These are phyloP conservation scores for Sarcodon aspratus DNA, from an alignment of 768 basidiomycete genomes.

Conservation along the genomic window DNA sequence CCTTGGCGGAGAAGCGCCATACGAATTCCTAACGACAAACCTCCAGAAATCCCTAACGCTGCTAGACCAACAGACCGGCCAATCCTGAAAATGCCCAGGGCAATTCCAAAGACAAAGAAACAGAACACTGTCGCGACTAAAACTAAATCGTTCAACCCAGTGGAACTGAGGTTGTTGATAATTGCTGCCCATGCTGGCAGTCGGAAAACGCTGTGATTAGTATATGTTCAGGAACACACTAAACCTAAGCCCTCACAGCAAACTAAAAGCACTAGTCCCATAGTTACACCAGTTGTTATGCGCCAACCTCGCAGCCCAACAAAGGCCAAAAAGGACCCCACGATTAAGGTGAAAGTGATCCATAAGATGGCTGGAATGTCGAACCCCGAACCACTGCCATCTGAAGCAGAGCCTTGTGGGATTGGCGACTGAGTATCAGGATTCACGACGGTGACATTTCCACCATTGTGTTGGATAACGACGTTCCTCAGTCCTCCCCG, in stretches of 20 bases:
- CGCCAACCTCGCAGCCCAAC: conserved; percentile 49
- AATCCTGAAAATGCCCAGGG: conserved; percentile 42
- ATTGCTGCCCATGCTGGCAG: conserved; percentile 50
- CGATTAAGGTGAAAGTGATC: conserved; percentile 38
- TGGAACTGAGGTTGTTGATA: conserved; percentile 37
- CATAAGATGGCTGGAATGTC: conserved; percentile 39
- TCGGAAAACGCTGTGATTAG: neutral
- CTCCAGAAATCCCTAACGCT: conserved; percentile 38
- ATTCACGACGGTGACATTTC: conserved; percentile 33
- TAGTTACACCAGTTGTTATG: conserved; percentile 39
- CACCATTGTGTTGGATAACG: conserved; percentile 14
- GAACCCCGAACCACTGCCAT: conserved; percentile 44
- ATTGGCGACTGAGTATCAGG: conserved; percentile 29
- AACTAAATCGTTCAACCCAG: conserved; percentile 39
- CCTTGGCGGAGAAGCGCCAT: conserved; percentile 36
- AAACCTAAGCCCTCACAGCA: conserved; percentile 14
- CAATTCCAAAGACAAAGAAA: conserved; percentile 38
- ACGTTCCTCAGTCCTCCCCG: no score
- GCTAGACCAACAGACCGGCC: conserved; percentile 35
- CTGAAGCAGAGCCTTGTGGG: conserved; percentile 43
- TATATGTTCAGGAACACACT: neutral
- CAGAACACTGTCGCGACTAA: conserved; percentile 37
- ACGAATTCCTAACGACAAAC: conserved; percentile 45
- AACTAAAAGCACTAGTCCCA: conserved; percentile 39
- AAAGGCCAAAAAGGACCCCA: conserved; percentile 43